Evolutionary conservation across 2,329 filamentous ascomycete genomes (phyloP).

Genomic region (Ascochyta pisi): DNA sequence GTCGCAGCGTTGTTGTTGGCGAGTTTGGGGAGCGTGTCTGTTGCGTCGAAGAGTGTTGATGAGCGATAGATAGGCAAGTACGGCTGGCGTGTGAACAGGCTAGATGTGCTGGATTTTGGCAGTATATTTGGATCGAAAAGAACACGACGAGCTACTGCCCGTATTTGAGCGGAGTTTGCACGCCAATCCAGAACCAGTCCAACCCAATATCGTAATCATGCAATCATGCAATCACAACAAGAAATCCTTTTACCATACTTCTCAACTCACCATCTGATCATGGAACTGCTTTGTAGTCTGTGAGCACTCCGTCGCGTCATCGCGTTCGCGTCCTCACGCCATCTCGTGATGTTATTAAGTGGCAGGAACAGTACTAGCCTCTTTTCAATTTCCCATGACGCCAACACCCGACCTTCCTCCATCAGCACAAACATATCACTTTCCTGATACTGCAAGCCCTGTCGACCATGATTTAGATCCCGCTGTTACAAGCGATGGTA

Average conservation of each 20-base stretch:
- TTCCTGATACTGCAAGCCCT: not conserved
- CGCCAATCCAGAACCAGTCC: not conserved
- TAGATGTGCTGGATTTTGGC: no score
- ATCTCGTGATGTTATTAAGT: constrained; percentile 4
- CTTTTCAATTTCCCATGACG: constrained; percentile 11
- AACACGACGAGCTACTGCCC: no score
- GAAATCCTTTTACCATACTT: not conserved
- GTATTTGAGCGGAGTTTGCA: no score
- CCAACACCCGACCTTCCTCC: not conserved
- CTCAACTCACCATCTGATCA: no score
- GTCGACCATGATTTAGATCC: not conserved
- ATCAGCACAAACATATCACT: not conserved
- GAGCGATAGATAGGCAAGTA: no score
- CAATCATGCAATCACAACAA: not conserved
- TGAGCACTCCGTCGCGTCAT: not conserved
- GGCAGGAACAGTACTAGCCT: constrained; percentile 4
- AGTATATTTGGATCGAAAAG: no score
- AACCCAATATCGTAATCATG: not conserved
- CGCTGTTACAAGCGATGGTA: not conserved
- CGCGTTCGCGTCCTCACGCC: constrained; percentile 2
- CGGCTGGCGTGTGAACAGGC: no score
- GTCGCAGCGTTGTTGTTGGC: constrained; percentile 1
- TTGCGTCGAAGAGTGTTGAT: not conserved
- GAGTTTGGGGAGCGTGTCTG: not conserved
- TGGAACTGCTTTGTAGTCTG: no score